A percentile compares a stretch with the other conserved stretches of the same genome.
phyloP scores from a whole-genome alignment of 2,329 filamentous ascomycete species.

The Colletotrichum orchidophilum region DNA sequence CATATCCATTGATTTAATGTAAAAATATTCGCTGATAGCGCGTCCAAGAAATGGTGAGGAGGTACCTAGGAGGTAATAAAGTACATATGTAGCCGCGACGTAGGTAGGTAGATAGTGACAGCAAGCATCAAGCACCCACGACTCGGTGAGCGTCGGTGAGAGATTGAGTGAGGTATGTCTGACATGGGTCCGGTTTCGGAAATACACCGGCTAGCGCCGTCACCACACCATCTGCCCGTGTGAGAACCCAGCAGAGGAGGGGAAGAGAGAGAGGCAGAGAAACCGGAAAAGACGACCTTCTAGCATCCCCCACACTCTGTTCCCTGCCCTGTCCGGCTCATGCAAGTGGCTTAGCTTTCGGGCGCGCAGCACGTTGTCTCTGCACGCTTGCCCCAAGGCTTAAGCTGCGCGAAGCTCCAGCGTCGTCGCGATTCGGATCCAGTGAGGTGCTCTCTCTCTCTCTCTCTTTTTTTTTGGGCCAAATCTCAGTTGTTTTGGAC shows the following conservation, averaged over 20 bases:
- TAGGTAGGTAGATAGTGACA: neutral
- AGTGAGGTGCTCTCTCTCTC: neutral
- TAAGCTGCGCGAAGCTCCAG: conserved; percentile 24
- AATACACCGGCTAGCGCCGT: conserved; percentile 17
- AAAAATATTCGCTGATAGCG: too few relatives aligned
- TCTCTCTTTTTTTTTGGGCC: neutral
- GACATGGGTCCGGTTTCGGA: conserved; percentile 12
- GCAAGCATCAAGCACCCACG: neutral
- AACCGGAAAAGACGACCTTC: neutral
- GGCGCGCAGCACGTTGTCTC: conserved; percentile 18
- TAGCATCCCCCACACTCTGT: conserved; percentile 22
- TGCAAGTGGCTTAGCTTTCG: conserved; percentile 24
- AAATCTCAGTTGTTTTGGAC: neutral
- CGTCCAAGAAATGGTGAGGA: neutral
- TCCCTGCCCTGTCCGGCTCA: conserved; percentile 26
- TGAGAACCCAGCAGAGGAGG: neutral
- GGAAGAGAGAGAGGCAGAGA: neutral
- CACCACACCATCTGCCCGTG: neutral
- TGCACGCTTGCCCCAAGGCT: conserved; percentile 6
- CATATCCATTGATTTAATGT: too few relatives aligned
- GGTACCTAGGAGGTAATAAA: neutral
- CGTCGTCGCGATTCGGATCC: conserved; percentile 9
- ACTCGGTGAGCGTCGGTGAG: neutral
- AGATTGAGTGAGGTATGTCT: neutral
- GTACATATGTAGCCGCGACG: neutral